Conservation (phyloP, 495 filamentous ascomycete genomes). For the Penicillium paradoxum region DNA sequence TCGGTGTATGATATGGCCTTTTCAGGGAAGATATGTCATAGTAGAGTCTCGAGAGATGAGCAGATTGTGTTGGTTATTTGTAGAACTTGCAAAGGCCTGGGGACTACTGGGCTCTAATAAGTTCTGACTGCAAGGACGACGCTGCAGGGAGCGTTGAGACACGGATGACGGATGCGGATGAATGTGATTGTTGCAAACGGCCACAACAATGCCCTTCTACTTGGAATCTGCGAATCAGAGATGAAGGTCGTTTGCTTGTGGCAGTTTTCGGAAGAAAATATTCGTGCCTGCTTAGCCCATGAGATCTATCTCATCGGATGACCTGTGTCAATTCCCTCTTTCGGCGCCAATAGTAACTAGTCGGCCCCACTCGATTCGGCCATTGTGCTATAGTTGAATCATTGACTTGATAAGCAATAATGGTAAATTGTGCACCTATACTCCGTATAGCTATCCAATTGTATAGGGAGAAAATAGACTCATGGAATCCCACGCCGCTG, state of each 20-base stretch:
- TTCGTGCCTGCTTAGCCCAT: background rate
- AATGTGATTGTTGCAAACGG: constrained; percentile 19
- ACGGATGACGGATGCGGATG: constrained; percentile 21
- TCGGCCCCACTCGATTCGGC: constrained; percentile 25
- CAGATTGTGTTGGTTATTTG: background rate
- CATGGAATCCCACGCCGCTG: constrained; percentile 21
- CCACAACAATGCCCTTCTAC: background rate
- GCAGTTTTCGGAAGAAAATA: background rate
- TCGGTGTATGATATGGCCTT: background rate
- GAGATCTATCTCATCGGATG: background rate
- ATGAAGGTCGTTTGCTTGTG: background rate
- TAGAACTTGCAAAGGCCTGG: background rate
- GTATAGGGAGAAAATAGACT: background rate
- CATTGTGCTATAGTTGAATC: constrained; percentile 12
- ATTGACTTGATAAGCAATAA: background rate
- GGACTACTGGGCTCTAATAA: background rate
- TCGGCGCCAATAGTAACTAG: constrained; percentile 10
- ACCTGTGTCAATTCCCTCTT: background rate
- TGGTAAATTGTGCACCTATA: background rate
- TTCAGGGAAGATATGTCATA: too few species aligned
- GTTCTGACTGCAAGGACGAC: constrained; percentile 20
- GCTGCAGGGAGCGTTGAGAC: constrained; percentile 26
- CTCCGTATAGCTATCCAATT: too few species aligned
- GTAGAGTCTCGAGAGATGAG: background rate
- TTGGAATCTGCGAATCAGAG: background rate